Evolutionary conservation across 305 asterid species (phyloP), one percentile per base, ranked within the genome.

Genomic region (Stenogyne calaminthoides): DNA sequence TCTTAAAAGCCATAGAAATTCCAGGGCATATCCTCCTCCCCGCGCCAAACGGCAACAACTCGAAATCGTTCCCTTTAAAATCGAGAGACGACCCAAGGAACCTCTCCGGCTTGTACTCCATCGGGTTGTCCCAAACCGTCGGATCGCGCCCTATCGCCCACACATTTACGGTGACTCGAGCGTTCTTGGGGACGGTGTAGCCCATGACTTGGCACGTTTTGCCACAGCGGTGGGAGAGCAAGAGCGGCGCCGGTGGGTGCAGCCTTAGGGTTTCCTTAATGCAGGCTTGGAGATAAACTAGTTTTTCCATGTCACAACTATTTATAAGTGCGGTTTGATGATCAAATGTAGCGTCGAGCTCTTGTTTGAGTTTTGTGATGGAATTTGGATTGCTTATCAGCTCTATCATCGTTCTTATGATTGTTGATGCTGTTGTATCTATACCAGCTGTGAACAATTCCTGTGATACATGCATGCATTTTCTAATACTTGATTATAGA

Each of bases 21-120:
- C 36, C 36, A 32, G 36, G 36, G 47, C 91, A 87, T 18, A 87
- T 82, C 73, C 91, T 87, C 62, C 88, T 73, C 19, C 91, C 89
- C 0, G 83, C 74, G 9, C 87, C 81, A 42, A 84, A 87, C 2
- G 90, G 78, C 70, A 83, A 59, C 71, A 75, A 55, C 52, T 81
- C 85, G 14, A 79, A 81, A 67, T 81, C 80, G 49, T 79, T 84
- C 71, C 87, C 86, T 76, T 82, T 84, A 56, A 58, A 86, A 44
- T 86, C 86, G 61, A 69, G 2, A 29, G n/a, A 15, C 1, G 78
- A 74, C 12, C 58, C 64, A 0, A 86, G 49, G 59, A 86, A 84
- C 73, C 88, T 58, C 46, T 79, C 84, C 9, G 86, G 86, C 64
- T 47, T 68, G 49, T 82, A 86, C 22, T 62, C 54, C 14, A 75